Evolutionary conservation across 805 yeast genomes (phyloP).

Genomic region (Isabelozyma pseudorhagii): DNA sequence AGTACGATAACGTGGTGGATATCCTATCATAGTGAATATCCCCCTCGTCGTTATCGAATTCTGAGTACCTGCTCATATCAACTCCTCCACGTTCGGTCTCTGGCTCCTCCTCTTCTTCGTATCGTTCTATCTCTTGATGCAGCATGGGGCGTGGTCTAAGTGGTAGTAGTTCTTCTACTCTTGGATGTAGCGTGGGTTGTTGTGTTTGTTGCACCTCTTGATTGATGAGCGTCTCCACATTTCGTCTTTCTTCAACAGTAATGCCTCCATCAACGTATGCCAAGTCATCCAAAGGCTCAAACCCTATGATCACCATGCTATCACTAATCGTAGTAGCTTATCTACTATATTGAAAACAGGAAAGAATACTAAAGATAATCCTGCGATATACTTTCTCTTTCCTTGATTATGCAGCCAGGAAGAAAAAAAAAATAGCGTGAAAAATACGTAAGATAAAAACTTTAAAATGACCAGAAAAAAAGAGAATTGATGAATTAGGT

Average conservation of each 20-base stretch:
- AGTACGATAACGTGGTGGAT: constrained; percentile 38
- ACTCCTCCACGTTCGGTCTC: constrained; percentile 25
- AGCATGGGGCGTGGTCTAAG: constrained; percentile 5
- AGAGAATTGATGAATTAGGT: neutral
- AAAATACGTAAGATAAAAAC: neutral
- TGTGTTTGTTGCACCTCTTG: constrained; percentile 12
- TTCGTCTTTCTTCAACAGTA: constrained; percentile 31
- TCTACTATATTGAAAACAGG: neutral
- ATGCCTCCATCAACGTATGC: constrained; percentile 36
- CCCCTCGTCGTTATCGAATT: constrained; percentile 16
- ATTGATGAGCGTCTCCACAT: constrained; percentile 32
- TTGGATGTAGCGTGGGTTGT: constrained; percentile 14
- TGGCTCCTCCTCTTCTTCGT: constrained; percentile 24
- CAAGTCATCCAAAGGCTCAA: constrained; percentile 36
- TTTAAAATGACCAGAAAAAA: neutral
- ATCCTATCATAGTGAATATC: constrained; percentile 16
- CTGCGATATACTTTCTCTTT: neutral
- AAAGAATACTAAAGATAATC: neutral
- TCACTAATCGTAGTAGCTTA: neutral
- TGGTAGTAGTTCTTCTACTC: constrained; percentile 17
- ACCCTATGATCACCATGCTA: constrained; percentile 23
- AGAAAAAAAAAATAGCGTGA: neutral
- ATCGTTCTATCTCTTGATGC: constrained; percentile 17
- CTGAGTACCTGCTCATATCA: constrained; percentile 27
- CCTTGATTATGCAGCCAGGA: neutral